Conservation (phyloP, 1,139 yeast species). For the Magnusiomyces suaveolens region DNA sequence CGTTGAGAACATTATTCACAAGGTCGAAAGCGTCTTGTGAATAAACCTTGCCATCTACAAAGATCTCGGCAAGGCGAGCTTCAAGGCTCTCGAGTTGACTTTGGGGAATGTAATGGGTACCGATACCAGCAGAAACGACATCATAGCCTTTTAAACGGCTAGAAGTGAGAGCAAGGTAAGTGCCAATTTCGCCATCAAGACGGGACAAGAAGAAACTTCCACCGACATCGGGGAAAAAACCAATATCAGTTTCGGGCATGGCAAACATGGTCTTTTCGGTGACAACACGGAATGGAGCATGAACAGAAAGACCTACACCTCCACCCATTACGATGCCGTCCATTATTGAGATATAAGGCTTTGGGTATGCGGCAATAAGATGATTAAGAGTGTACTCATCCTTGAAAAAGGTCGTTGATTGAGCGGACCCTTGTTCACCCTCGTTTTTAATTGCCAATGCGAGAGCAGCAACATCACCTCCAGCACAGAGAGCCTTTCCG, state of each 20-base stretch:
- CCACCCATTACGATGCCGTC: slow-evolving; percentile 98
- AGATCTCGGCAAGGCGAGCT: slow-evolving; percentile 47
- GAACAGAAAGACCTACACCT: slow-evolving; percentile 87
- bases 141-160: slow-evolving; percentile 68
- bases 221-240: slow-evolving; percentile 95
- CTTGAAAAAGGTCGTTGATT: slow-evolving; percentile 59
- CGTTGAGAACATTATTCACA: slow-evolving; percentile 66
- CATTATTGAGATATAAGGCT: slow-evolving; percentile 77
- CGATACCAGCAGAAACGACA: slow-evolving; percentile 71
- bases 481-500: slow-evolving; percentile 50
- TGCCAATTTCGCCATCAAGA: slow-evolving; percentile 72
- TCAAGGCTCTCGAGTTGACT: slow-evolving; percentile 53
- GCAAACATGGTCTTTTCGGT: slow-evolving; percentile 86
- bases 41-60: slow-evolving; percentile 21
- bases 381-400: slow-evolving; percentile 76
- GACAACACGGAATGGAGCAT: slow-evolving; percentile 88
- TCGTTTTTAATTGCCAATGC: slow-evolving; percentile 42
- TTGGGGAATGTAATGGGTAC: slow-evolving; percentile 79
- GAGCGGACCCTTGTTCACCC: slow-evolving; percentile 28
- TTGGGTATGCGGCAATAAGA: slow-evolving; percentile 66
- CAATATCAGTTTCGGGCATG: slow-evolving; percentile 97
- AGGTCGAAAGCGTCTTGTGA: slow-evolving; percentile 36
- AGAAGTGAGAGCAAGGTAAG: slow-evolving; percentile 82
- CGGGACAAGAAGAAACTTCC: slow-evolving; percentile 82
- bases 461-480: slow-evolving; percentile 87